phyloP scores from a whole-genome alignment of 169 alveolate genomes.

The Plasmodium adleri region DNA sequence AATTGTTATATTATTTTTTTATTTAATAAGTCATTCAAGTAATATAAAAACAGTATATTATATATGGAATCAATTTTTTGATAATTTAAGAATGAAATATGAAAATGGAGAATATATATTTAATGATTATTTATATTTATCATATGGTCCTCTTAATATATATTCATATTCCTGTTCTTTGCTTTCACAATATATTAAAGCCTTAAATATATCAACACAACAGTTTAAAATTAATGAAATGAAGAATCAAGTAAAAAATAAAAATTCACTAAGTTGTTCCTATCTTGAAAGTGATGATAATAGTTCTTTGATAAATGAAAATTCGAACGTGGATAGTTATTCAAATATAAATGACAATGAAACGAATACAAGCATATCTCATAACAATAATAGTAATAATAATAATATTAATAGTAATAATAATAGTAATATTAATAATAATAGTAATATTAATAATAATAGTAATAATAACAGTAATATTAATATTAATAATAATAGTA shows the following conservation, averaged over 20 bases:
- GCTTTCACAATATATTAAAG: constrained; percentile 61
- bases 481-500: not conserved
- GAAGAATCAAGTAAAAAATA: constrained; percentile 10
- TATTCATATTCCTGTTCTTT: constrained; percentile 62
- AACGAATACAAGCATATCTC: not conserved
- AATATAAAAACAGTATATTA: constrained; percentile 62
- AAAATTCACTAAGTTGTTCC: constrained; percentile 23
- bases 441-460: not conserved
- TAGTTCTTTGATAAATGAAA: constrained; percentile 5
- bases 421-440: not conserved
- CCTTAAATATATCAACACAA: constrained; percentile 65
- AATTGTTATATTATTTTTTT: constrained; percentile 34
- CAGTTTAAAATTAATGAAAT: constrained; percentile 67
- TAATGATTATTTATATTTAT: constrained; percentile 35
- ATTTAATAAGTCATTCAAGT: constrained; percentile 67
- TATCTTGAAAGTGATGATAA: constrained; percentile 18
- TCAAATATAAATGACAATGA: constrained; percentile 21
- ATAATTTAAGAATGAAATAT: constrained; percentile 46
- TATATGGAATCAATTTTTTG: constrained; percentile 72
- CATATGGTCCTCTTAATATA: constrained; percentile 63
- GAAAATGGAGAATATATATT: constrained; percentile 64
- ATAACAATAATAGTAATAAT: not conserved
- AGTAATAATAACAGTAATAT: not conserved
- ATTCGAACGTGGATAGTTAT: not conserved
- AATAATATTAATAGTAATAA: not conserved